Evolutionary conservation across 1,284 basidiomycete genomes (phyloP), one percentile per base, ranked within the genome.

Genomic region (Pyrrhoderma noxium): DNA sequence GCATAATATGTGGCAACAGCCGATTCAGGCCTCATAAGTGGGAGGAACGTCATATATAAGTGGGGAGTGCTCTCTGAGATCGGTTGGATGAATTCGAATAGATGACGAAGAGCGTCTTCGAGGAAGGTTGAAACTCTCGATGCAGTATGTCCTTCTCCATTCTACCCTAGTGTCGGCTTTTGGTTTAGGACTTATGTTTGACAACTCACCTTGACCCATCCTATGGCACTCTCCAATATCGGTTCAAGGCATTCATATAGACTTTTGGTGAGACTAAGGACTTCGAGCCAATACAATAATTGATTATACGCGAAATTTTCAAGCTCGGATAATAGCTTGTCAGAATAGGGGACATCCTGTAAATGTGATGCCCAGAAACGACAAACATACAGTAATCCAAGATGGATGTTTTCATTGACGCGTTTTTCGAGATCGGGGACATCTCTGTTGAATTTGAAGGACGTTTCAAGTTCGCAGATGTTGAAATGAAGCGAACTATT

Each of bases 401-500:
- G 7, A 7, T 16, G 38, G n/a, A 53, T 44, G 8, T n/a, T 25
- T 8, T 25, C 22, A 11, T 40, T 37, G 22, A 49, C 27, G 5
- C 36, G 19, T 0, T 41, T 27, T n/a, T 34, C 31, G 27, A 49
- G 35, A 8, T 49, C 41, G 8, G 22, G n/a, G 14, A 49, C n/a
- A 21, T 49, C 21, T 13, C 42, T 36, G 21, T 42, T 53, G 16
- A 3, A 11, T 8, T 42, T 22, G 21, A 39, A 48, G 7, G 53
- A 53, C 16, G 53, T 22, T n/a, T 44, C 23, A n/a, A 49, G 40
- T 19, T 50, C 19, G 36, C 43, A 53, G 8, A 55, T 46, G 45
- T 35, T 56, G 43, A 59, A 60, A 36, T 58, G 51, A 21, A 64
- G 55, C 31, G 59, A 52, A 13, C 18, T 23, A 11, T 38, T 19